Percentiles rank a stretch among this genome's conserved stretches.
These are phyloP conservation scores for Lathyrus tuberosus DNA, from an alignment of 306 rosid species.

Conservation along the genomic window DNA sequence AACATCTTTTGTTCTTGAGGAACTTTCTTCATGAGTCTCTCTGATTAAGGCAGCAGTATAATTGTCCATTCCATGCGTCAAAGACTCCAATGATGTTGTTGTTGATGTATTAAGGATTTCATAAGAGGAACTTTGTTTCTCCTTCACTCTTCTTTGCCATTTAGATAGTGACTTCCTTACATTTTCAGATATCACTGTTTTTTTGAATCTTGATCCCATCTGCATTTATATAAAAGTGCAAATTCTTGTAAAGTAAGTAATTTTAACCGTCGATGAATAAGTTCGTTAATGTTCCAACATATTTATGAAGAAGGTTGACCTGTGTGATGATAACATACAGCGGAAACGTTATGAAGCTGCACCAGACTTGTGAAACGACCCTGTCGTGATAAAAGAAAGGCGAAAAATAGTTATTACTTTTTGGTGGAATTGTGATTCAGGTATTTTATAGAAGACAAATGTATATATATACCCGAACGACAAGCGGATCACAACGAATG, in stretches of 20 bases:
- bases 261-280: not conserved
- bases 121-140: constrained; percentile 43
- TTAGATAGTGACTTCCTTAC: constrained; percentile 68
- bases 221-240: constrained; percentile 36
- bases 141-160: constrained; percentile 80
- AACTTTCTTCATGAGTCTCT: constrained; percentile 54
- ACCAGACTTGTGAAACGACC: constrained; percentile 77
- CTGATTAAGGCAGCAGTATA: constrained; percentile 17
- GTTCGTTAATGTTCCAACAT: not conserved
- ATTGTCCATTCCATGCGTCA: constrained; percentile 29
- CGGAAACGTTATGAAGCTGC: constrained; percentile 92
- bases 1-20: constrained; percentile 37
- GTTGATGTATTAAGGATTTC: constrained; percentile 41
- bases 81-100: constrained; percentile 43
- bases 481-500: constrained; percentile 62
- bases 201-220: constrained; percentile 91
- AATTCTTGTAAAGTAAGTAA: not conserved
- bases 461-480: constrained; percentile 64
- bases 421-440: constrained; percentile 13
- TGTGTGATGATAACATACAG: constrained; percentile 89
- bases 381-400: constrained; percentile 46
- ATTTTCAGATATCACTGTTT: constrained; percentile 67
- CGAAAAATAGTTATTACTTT: not conserved
- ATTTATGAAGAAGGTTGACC: constrained; percentile 45
- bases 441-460: not conserved